These are phyloP conservation scores for Kitagawia praeruptora DNA, from an alignment of 129 eudicot genomes.

Conservation along the genomic window DNA sequence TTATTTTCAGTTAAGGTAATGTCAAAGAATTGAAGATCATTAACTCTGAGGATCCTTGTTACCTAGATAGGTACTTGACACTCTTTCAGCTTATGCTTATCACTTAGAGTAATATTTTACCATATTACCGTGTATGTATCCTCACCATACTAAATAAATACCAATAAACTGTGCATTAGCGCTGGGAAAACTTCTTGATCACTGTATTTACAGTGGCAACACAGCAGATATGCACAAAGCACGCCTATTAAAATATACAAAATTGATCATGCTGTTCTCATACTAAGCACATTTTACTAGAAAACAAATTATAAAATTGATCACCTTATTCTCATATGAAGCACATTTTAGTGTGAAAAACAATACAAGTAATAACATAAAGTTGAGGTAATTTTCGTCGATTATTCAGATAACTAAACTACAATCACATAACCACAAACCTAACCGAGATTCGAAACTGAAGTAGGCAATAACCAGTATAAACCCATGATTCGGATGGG, in stretches of 20 bases:
- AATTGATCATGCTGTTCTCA: neutral
- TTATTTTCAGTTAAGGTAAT: neutral
- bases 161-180: too few relatives aligned
- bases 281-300: neutral
- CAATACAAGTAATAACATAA: neutral
- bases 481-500: too few relatives aligned
- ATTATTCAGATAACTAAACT: neutral
- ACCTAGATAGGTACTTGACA: neutral
- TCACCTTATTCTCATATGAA: too few relatives aligned
- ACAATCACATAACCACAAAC: slow-evolving; percentile 20
- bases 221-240: neutral
- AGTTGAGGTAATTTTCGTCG: neutral
- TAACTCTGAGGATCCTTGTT: too few relatives aligned
- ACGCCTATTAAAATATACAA: neutral
- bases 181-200: neutral
- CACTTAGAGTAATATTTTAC: too few relatives aligned
- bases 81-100: neutral
- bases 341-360: neutral
- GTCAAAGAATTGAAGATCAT: too few relatives aligned
- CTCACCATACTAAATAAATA: neutral
- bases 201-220: neutral
- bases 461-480: too few relatives aligned
- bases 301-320: too few relatives aligned
- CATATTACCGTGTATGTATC: neutral
- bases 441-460: slow-evolving; percentile 54